Conservation (phyloP, 2,329 filamentous ascomycete genomes). For the Venturia pyrina region DNA sequence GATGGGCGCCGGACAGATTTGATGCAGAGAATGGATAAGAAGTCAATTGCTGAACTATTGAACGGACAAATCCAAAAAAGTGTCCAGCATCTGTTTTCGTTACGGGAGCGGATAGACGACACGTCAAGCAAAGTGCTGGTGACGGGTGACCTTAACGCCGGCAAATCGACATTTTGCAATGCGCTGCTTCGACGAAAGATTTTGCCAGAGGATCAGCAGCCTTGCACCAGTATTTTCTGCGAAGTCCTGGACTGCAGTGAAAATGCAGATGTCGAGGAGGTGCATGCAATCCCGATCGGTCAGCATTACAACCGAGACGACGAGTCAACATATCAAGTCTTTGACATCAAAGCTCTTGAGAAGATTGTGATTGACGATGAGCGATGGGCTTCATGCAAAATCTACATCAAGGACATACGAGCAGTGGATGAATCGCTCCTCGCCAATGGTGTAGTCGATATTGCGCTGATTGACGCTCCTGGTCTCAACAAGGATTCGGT, state of each 20-base stretch:
- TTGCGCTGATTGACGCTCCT: slow-evolving; percentile 92
- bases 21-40: slow-evolving; percentile 89
- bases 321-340: slow-evolving; percentile 90
- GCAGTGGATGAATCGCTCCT: slow-evolving; percentile 86
- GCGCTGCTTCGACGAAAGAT: slow-evolving; percentile 88
- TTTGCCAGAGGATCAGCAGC: slow-evolving; percentile 91
- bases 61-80: slow-evolving; percentile 93
- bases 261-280: slow-evolving; percentile 85
- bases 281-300: slow-evolving; percentile 85
- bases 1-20: slow-evolving; percentile 77
- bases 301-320: slow-evolving; percentile 75
- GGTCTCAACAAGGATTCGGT: slow-evolving; percentile 93
- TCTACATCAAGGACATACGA: slow-evolving; percentile 86
- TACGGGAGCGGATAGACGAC: slow-evolving; percentile 92
- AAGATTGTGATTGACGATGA: slow-evolving; percentile 83
- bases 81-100: slow-evolving; percentile 75
- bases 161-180: slow-evolving; percentile 98
- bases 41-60: slow-evolving; percentile 77
- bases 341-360: slow-evolving; percentile 66
- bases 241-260: slow-evolving; percentile 89
- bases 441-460: slow-evolving; percentile 96
- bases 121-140: slow-evolving; percentile 94
- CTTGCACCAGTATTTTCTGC: slow-evolving; percentile 96
- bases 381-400: slow-evolving; percentile 87
- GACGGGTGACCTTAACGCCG: slow-evolving; percentile 91